Conservation (phyloP, 257 asterid species). For the Solanum rostratum region DNA sequence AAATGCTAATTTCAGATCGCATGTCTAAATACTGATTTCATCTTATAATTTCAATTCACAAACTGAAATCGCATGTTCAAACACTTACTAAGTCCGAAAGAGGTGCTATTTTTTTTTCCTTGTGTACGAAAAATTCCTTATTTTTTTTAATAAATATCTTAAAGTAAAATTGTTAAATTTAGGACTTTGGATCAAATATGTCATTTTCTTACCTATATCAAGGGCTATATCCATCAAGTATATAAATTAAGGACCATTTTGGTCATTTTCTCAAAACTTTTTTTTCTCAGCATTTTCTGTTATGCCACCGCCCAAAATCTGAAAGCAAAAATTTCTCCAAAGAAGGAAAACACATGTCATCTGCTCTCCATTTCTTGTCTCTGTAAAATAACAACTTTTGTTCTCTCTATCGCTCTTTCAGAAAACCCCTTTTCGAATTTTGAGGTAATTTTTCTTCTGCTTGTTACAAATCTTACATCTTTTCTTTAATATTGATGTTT, state of each 20-base stretch:
- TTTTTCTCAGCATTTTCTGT: not conserved
- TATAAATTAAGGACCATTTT: not conserved
- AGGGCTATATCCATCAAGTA: not conserved
- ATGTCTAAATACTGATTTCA: no score
- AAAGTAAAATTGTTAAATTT: no score
- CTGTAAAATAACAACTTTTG: not conserved
- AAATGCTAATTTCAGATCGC: no score
- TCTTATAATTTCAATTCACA: no score
- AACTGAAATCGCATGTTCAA: no score
- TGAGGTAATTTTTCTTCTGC: not conserved
- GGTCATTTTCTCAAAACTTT: not conserved
- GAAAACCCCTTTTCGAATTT: not conserved
- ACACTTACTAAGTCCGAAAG: no score
- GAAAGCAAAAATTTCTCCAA: not conserved
- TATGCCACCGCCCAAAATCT: not conserved
- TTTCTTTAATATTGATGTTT: not conserved
- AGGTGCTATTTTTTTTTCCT: no score
- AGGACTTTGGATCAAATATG: not conserved
- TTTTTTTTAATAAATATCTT: no score
- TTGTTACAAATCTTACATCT: not conserved
- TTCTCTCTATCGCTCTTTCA: not conserved
- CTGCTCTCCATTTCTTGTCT: not conserved
- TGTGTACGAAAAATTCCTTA: no score
- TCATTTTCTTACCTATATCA: not conserved
- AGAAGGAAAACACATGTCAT: not conserved